Conservation (phyloP, 306 rosid species). For the Albizia julibrissin region DNA sequence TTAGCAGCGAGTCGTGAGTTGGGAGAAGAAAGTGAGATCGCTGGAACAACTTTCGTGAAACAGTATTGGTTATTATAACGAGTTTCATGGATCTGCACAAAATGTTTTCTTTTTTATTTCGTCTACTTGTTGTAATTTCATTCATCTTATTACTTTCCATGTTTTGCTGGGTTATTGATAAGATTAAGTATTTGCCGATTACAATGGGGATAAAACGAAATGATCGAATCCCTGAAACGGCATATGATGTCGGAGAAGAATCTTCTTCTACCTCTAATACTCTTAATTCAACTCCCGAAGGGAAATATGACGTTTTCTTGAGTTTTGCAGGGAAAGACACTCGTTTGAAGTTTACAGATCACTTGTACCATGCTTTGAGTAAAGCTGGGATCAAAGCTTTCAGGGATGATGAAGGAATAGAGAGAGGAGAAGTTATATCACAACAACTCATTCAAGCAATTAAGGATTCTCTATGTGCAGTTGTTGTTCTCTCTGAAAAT, state of each 20-base stretch:
- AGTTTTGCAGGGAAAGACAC: not conserved
- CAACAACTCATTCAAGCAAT: not conserved
- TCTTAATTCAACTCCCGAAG: not conserved
- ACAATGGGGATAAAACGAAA: accelerated
- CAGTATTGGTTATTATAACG: too few relatives aligned
- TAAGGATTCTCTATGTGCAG: not conserved
- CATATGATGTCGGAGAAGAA: not conserved
- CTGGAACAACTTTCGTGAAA: too few relatives aligned
- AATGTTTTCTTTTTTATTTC: too few relatives aligned
- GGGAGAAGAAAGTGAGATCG: too few relatives aligned
- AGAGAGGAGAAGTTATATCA: not conserved
- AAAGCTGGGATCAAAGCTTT: not conserved
- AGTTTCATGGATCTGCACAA: too few relatives aligned
- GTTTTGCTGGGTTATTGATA: too few relatives aligned
- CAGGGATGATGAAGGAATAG: not conserved
- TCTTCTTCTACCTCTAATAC: not conserved
- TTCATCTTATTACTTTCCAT: too few relatives aligned
- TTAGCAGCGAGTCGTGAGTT: too few relatives aligned
- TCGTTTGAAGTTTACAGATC: not conserved
- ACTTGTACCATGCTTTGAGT: not conserved
- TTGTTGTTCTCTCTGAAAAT: not conserved
- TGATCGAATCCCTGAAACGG: not conserved
- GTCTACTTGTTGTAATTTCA: too few relatives aligned
- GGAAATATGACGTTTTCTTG: not conserved
- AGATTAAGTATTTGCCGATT: too few relatives aligned